These are phyloP conservation scores for Sisymbrium altissimum DNA, from an alignment of 345 rosid species.

Conservation along the genomic window DNA sequence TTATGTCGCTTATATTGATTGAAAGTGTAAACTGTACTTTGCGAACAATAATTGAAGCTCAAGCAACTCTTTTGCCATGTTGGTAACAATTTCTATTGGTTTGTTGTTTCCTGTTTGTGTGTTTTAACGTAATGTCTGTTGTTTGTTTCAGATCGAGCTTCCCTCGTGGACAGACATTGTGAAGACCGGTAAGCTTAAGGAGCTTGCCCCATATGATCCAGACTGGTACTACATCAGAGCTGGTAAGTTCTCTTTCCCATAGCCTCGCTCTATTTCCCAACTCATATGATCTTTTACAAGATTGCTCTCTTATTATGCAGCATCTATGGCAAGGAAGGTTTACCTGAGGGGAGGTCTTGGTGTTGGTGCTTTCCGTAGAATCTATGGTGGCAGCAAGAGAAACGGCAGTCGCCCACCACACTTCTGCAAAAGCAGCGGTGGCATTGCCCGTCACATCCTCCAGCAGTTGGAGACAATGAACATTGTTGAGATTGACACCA, in stretches of 20 bases:
- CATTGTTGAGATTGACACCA: slow-evolving; percentile 60
- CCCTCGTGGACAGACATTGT: slow-evolving; percentile 89
- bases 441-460: slow-evolving; percentile 79
- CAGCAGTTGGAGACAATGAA: slow-evolving; percentile 71
- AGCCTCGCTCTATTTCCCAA: background rate
- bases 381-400: slow-evolving; percentile 86
- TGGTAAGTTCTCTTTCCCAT: slow-evolving; percentile 33
- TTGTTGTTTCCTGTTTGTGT: background rate
- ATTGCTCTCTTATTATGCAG: slow-evolving; percentile 24
- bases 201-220: slow-evolving; percentile 91
- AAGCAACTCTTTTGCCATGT: background rate
- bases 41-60: background rate
- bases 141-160: slow-evolving; percentile 62
- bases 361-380: slow-evolving; percentile 80
- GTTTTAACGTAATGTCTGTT: background rate
- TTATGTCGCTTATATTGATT: background rate
- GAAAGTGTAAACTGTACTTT: too few relatives aligned
- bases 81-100: background rate
- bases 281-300: background rate
- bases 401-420: slow-evolving; percentile 83
- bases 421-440: slow-evolving; percentile 88
- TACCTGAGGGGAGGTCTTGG: slow-evolving; percentile 89
- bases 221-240: slow-evolving; percentile 89
- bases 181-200: slow-evolving; percentile 72
- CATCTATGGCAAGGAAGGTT: slow-evolving; percentile 91